Evolutionary conservation across 306 rosid genomes (phyloP).

Genomic region (Neltuma alba): DNA sequence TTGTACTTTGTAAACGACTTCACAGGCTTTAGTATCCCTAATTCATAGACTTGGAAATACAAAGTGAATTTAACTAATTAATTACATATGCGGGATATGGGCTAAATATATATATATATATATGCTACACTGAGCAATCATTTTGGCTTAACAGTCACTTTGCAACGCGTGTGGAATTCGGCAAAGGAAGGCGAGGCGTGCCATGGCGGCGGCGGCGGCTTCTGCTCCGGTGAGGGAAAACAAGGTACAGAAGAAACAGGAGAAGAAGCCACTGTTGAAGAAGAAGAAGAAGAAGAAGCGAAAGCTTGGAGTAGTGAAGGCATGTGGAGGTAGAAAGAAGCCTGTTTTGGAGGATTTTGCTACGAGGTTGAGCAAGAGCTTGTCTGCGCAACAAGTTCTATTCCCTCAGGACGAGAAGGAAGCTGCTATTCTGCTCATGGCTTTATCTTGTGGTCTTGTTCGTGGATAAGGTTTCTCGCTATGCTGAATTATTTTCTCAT

Average conservation of each 20-base stretch:
- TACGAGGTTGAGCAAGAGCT: constrained; percentile 49
- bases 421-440: constrained; percentile 90
- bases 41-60: too few relatives aligned
- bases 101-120: too few relatives aligned
- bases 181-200: constrained; percentile 88
- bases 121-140: neutral
- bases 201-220: constrained; percentile 55
- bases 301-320: too few relatives aligned
- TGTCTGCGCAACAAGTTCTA: constrained; percentile 58
- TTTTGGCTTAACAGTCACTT: constrained; percentile 56
- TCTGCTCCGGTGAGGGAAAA: constrained; percentile 28
- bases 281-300: constrained; percentile 42
- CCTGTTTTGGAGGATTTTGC: constrained; percentile 58
- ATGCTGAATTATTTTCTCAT: too few relatives aligned
- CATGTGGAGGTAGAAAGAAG: constrained; percentile 30
- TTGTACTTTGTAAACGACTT: too few relatives aligned
- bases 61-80: too few relatives aligned
- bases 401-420: constrained; percentile 87
- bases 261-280: constrained; percentile 41
- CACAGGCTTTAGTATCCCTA: neutral
- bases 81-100: too few relatives aligned
- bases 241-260: constrained; percentile 42
- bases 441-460: constrained; percentile 77
- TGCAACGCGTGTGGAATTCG: constrained; percentile 95
- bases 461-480: constrained; percentile 65